These are phyloP conservation scores for Scheffersomyces parashehatae DNA, from an alignment of 1,139 yeast genomes.

Conservation along the genomic window DNA sequence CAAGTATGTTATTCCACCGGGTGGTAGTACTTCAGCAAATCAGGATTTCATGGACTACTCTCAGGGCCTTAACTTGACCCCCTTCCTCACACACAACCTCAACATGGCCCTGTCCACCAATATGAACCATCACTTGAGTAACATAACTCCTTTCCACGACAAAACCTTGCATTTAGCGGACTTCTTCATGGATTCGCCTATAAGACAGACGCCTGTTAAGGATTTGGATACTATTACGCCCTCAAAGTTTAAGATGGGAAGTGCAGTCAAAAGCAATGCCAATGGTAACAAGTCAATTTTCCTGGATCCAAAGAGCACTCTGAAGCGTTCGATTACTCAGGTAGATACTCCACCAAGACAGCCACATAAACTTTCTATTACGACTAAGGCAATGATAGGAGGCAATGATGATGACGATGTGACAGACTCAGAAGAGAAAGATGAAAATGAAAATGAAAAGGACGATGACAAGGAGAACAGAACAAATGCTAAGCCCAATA, in stretches of 20 bases:
- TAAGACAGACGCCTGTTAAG: conserved; percentile 31
- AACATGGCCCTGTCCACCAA: conserved; percentile 19
- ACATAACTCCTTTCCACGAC: conserved; percentile 47
- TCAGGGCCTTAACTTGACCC: conserved; percentile 45
- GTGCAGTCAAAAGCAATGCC: conserved; percentile 11
- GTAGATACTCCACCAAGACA: conserved; percentile 46
- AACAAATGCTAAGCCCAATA: conserved; percentile 7
- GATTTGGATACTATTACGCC: conserved; percentile 47
- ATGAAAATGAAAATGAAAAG: conserved; percentile 13
- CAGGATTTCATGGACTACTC: conserved; percentile 27
- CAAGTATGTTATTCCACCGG: conserved; percentile 9
- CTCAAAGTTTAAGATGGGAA: conserved; percentile 35
- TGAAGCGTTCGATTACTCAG: conserved; percentile 37
- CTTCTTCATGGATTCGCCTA: conserved; percentile 49
- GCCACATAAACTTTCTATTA: conserved; percentile 35
- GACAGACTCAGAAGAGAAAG: conserved; percentile 13
- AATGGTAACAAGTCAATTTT: conserved; percentile 16
- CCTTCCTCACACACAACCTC: conserved; percentile 43
- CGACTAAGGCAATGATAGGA: conserved; percentile 16
- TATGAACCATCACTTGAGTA: conserved; percentile 20
- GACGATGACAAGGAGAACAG: conserved; percentile 13
- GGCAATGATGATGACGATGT: conserved; percentile 12
- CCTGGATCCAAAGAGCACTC: conserved; percentile 27
- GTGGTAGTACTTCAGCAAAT: conserved; percentile 11
- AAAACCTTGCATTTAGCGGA: conserved; percentile 44